A percentile compares a stretch with the other conserved stretches of the same genome.
phyloP scores from a whole-genome alignment of 306 rosid genomes.

The Casuarina equisetifolia region DNA sequence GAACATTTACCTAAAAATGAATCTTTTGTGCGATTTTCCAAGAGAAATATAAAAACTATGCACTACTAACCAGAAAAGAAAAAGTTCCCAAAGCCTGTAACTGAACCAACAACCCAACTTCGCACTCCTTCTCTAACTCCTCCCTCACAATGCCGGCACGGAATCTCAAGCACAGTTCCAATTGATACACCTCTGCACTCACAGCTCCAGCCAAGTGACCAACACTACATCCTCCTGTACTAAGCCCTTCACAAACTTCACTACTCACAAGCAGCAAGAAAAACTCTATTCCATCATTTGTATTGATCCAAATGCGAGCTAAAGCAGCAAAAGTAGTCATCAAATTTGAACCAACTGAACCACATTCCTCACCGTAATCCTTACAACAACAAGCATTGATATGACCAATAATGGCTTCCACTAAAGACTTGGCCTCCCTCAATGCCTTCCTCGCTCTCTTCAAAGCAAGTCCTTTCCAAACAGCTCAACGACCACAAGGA shows the following conservation, averaged over 20 bases:
- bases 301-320: constrained; percentile 48
- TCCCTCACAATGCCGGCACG: constrained; percentile 25
- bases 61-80: constrained; percentile 64
- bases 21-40: not conserved
- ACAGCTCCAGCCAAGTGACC: constrained; percentile 63
- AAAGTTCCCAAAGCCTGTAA: constrained; percentile 54
- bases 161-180: constrained; percentile 51
- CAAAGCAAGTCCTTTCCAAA: constrained; percentile 41
- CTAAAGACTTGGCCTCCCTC: constrained; percentile 56
- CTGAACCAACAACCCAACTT: constrained; percentile 69
- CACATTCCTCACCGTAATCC: constrained; percentile 33
- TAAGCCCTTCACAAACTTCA: constrained; percentile 44
- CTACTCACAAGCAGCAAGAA: constrained; percentile 62
- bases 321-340: constrained; percentile 43
- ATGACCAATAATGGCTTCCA: constrained; percentile 59
- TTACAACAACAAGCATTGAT: constrained; percentile 42
- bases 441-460: constrained; percentile 62
- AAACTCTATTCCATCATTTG: constrained; percentile 40
- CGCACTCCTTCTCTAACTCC: constrained; percentile 55
- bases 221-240: constrained; percentile 43
- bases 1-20: not conserved
- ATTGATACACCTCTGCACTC: constrained; percentile 50
- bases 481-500: constrained; percentile 39
- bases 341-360: constrained; percentile 25
- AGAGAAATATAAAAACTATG: not conserved